Evolutionary conservation across 2,329 filamentous ascomycete genomes (phyloP).

Genomic region (Cladophialophora exuberans): DNA sequence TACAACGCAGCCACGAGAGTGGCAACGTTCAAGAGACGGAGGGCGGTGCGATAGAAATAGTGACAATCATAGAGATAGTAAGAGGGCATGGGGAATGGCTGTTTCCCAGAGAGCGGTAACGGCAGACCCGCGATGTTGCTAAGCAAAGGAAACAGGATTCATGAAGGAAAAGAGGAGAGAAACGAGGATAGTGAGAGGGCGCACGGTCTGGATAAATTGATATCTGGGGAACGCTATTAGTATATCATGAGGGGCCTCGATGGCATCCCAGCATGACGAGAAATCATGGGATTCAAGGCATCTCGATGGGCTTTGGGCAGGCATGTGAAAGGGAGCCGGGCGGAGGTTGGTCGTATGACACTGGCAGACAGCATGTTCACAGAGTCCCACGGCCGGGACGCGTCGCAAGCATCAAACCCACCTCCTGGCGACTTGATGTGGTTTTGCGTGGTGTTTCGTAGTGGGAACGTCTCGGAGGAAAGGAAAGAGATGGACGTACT

Average conservation of each 20-base stretch:
- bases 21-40: slow-evolving; percentile 82
- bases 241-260: slow-evolving; percentile 25
- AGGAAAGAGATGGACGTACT: slow-evolving; percentile 31
- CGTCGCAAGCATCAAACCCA: slow-evolving; percentile 5
- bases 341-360: slow-evolving; percentile 8
- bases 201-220: slow-evolving; percentile 15
- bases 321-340: slow-evolving; percentile 18
- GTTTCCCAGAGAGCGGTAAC: slow-evolving; percentile 43
- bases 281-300: too few relatives aligned
- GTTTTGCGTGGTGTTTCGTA: not conserved
- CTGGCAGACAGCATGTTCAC: not conserved
- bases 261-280: too few relatives aligned
- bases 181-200: not conserved
- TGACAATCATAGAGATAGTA: slow-evolving; percentile 87
- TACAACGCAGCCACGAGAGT: slow-evolving; percentile 78
- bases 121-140: slow-evolving; percentile 31
- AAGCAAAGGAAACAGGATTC: slow-evolving; percentile 3
- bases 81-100: slow-evolving; percentile 65
- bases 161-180: slow-evolving; percentile 11
- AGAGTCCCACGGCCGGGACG: slow-evolving; percentile 1
- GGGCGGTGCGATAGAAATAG: slow-evolving; percentile 88
- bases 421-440: not conserved
- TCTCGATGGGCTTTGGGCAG: not conserved
- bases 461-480: slow-evolving; percentile 30
- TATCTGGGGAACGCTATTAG: slow-evolving; percentile 3